A percentile compares a stretch with the other conserved stretches of the same genome.
These are phyloP conservation scores for Carallia brachiata DNA, from an alignment of 345 rosid genomes.

Conservation along the genomic window DNA sequence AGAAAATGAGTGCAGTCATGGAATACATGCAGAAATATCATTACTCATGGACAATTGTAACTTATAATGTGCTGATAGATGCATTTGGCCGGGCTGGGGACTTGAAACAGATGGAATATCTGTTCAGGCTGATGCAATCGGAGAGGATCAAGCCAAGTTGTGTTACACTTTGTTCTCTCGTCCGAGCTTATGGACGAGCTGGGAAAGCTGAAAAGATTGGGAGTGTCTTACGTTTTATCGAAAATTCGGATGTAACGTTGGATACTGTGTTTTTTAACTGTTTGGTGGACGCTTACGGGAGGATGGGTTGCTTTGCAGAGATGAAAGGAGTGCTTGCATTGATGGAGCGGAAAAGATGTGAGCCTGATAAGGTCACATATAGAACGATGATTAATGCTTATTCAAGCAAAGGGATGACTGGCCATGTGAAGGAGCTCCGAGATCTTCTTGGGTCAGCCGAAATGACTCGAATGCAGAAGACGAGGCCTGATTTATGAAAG, in stretches of 20 bases:
- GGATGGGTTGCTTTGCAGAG: slow-evolving; percentile 76
- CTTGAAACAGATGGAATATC: slow-evolving; percentile 82
- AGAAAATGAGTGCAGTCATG: slow-evolving; percentile 92
- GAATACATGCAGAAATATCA: slow-evolving; percentile 91
- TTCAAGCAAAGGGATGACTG: slow-evolving; percentile 57
- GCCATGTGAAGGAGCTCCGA: slow-evolving; percentile 60
- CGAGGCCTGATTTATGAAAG: slow-evolving; percentile 53
- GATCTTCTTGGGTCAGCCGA: slow-evolving; percentile 37
- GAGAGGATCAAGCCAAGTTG: slow-evolving; percentile 84
- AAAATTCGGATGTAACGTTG: slow-evolving; percentile 68
- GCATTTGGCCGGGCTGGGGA: slow-evolving; percentile 88
- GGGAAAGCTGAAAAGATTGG: slow-evolving; percentile 64
- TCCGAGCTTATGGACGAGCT: slow-evolving; percentile 76
- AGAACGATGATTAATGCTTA: slow-evolving; percentile 87
- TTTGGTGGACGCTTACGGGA: slow-evolving; percentile 86
- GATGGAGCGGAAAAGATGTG: slow-evolving; percentile 67
- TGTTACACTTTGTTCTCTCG: slow-evolving; percentile 81
- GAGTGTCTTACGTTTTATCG: slow-evolving; percentile 67
- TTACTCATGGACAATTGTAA: slow-evolving; percentile 87
- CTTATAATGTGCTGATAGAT: slow-evolving; percentile 88
- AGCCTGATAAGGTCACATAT: slow-evolving; percentile 75
- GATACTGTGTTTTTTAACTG: slow-evolving; percentile 85
- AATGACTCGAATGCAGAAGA: slow-evolving; percentile 27
- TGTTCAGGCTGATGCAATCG: slow-evolving; percentile 78
- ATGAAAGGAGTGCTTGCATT: slow-evolving; percentile 77